Evolutionary conservation across 257 asterid genomes (phyloP), one percentile per base, ranked within the genome.

Genomic region (Primulina huaijiensis): DNA sequence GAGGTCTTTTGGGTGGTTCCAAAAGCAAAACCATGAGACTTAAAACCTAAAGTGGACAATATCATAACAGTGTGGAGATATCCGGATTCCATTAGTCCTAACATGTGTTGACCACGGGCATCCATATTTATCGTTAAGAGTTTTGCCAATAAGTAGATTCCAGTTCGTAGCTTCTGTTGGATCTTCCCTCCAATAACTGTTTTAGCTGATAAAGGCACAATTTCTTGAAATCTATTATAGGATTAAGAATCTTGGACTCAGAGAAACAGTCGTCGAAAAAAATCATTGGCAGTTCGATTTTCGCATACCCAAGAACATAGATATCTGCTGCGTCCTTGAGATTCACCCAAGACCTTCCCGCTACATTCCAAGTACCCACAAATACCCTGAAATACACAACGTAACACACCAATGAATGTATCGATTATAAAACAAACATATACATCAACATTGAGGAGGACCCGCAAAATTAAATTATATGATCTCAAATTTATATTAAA

Each of bases 351-450:
- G 97, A 86, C 79, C 86, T 83, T 75, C 98, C 98, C 33, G 96
- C 97, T 64, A 90, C 98, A 79, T 92, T 92, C 98, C 98, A 92
- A 52, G 92, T 92, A 12, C 98, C 97, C 80, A 92, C 96, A 53
- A 89, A 92, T 29, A 92, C 82, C 80, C 98, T 92, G 79, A 60
- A 76, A 68, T 19, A n/a, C 65, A 77, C 60, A 75, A 29, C 63
- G 65, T 53, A 4, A 35, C 37, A 20, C 72, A 19, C 16, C 43
- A 31, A 7, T 17, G 21, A 9, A 16, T 34, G 2, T 40, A 11
- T 40, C 17, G 6, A 11, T 11, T 40, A 40, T 40, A 40, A 40
- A 2, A 37, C 46, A 40, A 12, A 4, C n/a, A 43, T 43, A 8
- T 38, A 38, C 3, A 38, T 38, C 50, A 38, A 38, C 50, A 8